Evolutionary conservation across 129 eudicot species (phyloP).

Genomic region (Centella asiatica): DNA sequence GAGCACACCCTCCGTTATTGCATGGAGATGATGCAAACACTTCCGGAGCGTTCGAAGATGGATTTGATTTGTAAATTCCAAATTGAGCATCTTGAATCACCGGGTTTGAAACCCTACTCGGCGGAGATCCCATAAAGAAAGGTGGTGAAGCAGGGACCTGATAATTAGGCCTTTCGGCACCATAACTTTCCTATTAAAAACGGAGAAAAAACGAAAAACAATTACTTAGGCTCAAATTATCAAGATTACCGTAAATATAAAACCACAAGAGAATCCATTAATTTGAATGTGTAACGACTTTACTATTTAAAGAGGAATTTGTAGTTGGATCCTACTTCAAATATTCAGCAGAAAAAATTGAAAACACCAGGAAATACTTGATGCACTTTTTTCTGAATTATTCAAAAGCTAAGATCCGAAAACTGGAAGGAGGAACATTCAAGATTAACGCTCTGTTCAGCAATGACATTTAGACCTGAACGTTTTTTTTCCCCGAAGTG

Average conservation of each 20-base stretch:
- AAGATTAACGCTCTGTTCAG: too few relatives aligned
- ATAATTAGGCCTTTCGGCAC: conserved; percentile 19
- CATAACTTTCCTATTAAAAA: conserved; percentile 25
- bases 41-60: conserved; percentile 16
- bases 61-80: conserved; percentile 19
- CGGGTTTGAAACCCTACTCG: conserved; percentile 55
- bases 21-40: conserved; percentile 24
- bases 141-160: conserved; percentile 54
- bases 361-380: too few relatives aligned
- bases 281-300: background rate
- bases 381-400: too few relatives aligned
- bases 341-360: too few relatives aligned
- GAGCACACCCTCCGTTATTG: conserved; percentile 31
- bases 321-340: too few relatives aligned
- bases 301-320: background rate
- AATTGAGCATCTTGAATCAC: conserved; percentile 49
- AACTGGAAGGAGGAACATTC: too few relatives aligned
- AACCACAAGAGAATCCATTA: background rate
- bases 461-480: too few relatives aligned
- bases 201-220: too few relatives aligned
- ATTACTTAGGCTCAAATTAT: background rate
- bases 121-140: conserved; percentile 56
- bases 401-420: too few relatives aligned
- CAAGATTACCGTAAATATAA: background rate
- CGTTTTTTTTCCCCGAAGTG: too few relatives aligned